A percentile compares a stretch with the other conserved stretches of the same genome.
Conservation (phyloP, 768 basidiomycete species). For the Lactifluus pinguis region DNA sequence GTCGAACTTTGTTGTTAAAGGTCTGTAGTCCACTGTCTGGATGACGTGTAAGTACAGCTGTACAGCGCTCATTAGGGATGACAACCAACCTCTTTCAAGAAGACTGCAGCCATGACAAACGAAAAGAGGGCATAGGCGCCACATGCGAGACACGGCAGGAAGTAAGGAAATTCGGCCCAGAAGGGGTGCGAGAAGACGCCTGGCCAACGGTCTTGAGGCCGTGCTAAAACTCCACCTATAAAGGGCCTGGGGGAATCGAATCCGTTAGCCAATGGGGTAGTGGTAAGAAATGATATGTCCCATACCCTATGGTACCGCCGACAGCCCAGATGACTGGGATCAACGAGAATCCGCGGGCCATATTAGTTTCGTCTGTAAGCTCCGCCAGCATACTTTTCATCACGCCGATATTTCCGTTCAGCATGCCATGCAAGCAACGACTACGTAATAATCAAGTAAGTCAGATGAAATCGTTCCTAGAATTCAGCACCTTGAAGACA, state of each 20-base stretch:
- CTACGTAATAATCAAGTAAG: background rate
- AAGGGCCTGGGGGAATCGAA: slow-evolving; percentile 8
- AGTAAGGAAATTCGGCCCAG: slow-evolving; percentile 23
- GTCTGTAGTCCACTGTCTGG: background rate
- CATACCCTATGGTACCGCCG: slow-evolving; percentile 10
- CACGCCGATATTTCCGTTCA: slow-evolving; percentile 33
- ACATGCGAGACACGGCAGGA: slow-evolving; percentile 20
- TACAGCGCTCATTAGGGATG: too few species aligned
- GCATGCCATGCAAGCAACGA: slow-evolving; percentile 5
- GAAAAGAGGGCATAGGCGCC: slow-evolving; percentile 5
- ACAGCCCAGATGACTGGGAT: slow-evolving; percentile 25
- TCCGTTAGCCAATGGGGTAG: background rate
- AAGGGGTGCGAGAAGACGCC: slow-evolving; percentile 17
- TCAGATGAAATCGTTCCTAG: background rate
- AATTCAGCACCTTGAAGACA: background rate
- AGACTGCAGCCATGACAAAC: slow-evolving; percentile 3
- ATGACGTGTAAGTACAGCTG: background rate
- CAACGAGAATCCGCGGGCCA: slow-evolving; percentile 32
- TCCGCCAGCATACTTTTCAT: slow-evolving; percentile 69
- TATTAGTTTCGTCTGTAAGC: slow-evolving; percentile 53
- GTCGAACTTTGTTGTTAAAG: background rate
- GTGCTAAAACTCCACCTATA: slow-evolving; percentile 21
- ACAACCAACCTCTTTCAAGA: slow-evolving; percentile 9
- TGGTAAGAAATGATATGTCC: background rate
- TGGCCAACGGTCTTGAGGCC: slow-evolving; percentile 21